These are phyloP conservation scores for Leavenworthia alabamica DNA, from an alignment of 345 rosid species.

Conservation along the genomic window DNA sequence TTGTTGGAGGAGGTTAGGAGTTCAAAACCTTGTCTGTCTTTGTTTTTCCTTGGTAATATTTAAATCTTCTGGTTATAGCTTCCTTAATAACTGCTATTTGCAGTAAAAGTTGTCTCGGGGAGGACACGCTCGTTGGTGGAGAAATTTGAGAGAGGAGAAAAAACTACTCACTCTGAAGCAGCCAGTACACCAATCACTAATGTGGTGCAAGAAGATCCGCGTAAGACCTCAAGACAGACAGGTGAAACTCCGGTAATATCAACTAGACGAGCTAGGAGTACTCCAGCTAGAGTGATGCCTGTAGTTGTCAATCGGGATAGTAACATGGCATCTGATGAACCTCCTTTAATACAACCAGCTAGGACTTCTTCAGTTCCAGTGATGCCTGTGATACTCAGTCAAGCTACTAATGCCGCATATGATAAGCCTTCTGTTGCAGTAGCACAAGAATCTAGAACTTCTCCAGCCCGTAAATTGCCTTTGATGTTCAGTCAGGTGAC, in stretches of 20 bases:
- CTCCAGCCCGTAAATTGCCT: constrained; percentile 15
- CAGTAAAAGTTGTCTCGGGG: constrained; percentile 89
- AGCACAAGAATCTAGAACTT: constrained; percentile 14
- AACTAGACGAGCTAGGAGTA: constrained; percentile 33
- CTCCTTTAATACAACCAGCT: constrained; percentile 22
- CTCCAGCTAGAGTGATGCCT: constrained; percentile 34
- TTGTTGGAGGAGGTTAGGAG: constrained; percentile 70
- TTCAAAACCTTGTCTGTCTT: constrained; percentile 10
- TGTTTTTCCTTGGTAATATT: not conserved
- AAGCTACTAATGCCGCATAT: not conserved
- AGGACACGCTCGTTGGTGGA: constrained; percentile 89
- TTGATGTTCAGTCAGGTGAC: not conserved
- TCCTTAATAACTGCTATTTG: constrained; percentile 26
- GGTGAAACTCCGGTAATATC: constrained; percentile 15
- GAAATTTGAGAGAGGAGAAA: constrained; percentile 78
- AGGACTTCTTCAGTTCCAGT: constrained; percentile 25
- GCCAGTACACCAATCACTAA: constrained; percentile 18
- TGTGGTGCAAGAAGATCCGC: constrained; percentile 14
- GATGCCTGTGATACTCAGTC: constrained; percentile 5
- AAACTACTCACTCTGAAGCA: constrained; percentile 30
- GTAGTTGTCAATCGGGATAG: constrained; percentile 18
- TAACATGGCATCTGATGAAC: constrained; percentile 14
- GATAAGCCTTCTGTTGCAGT: constrained; percentile 20
- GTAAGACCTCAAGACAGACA: constrained; percentile 15
- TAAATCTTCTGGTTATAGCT: not conserved